These are phyloP conservation scores for Amaranthus cruentus DNA, from an alignment of 148 eudicot species.

Conservation along the genomic window DNA sequence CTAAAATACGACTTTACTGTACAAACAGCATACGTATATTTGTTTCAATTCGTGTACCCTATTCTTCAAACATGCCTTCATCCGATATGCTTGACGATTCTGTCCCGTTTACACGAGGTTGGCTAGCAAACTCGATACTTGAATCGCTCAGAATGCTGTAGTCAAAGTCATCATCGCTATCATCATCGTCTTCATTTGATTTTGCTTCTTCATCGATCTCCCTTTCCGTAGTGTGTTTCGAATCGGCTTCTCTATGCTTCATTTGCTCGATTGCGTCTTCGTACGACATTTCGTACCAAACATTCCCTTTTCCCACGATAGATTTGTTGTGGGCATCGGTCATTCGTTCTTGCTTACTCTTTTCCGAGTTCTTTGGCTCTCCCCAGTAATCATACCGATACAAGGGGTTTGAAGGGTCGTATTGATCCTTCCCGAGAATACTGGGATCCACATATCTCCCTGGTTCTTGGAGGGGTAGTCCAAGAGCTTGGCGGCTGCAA, in stretches of 20 bases:
- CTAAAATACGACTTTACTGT: slow-evolving; percentile 16
- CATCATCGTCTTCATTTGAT: slow-evolving; percentile 39
- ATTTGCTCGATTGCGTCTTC: slow-evolving; percentile 72
- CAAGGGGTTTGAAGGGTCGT: slow-evolving; percentile 69
- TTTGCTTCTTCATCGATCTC: slow-evolving; percentile 20
- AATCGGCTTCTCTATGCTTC: slow-evolving; percentile 44
- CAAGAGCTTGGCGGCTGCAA: slow-evolving; percentile 80
- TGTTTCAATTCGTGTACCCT: slow-evolving; percentile 15
- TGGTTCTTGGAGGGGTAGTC: slow-evolving; percentile 86
- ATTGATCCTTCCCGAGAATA: slow-evolving; percentile 58
- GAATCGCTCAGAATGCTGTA: slow-evolving; percentile 64
- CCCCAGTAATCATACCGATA: slow-evolving; percentile 97
- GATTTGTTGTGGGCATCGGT: slow-evolving; percentile 81
- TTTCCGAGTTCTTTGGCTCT: slow-evolving; percentile 93
- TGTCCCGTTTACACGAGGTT: slow-evolving; percentile 73
- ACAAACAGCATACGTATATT: not conserved
- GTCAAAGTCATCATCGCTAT: slow-evolving; percentile 58
- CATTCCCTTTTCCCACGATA: slow-evolving; percentile 66
- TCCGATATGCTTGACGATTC: slow-evolving; percentile 60
- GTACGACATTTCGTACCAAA: slow-evolving; percentile 85
- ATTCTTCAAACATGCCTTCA: slow-evolving; percentile 74
- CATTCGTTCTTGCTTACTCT: slow-evolving; percentile 68
- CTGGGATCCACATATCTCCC: slow-evolving; percentile 82
- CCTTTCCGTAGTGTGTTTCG: slow-evolving; percentile 27
- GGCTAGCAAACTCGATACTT: slow-evolving; percentile 23